These are phyloP conservation scores for Cladosporium cucumerinum DNA, from an alignment of 2,329 filamentous ascomycete genomes.

Conservation along the genomic window DNA sequence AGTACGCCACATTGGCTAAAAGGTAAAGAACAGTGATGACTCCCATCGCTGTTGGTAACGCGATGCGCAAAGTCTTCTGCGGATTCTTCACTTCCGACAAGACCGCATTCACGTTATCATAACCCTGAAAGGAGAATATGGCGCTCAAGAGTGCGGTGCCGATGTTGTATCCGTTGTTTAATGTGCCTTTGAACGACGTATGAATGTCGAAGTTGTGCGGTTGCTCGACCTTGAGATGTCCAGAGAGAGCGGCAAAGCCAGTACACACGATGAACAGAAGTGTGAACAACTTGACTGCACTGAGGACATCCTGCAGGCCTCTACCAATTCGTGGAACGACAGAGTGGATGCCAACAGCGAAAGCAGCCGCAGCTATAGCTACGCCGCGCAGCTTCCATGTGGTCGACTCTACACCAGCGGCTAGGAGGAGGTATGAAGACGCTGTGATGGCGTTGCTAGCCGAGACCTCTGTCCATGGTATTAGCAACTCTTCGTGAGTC, in stretches of 20 bases:
- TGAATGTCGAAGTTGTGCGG: background rate
- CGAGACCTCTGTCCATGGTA: background rate
- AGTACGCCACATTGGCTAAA: slow-evolving; percentile 62
- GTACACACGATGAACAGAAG: background rate
- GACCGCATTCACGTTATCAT: slow-evolving; percentile 65
- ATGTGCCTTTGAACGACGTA: background rate
- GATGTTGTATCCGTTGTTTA: slow-evolving; percentile 63
- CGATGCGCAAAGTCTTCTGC: slow-evolving; percentile 60
- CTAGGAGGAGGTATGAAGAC: background rate
- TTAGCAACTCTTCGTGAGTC: background rate
- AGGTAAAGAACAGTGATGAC: slow-evolving; percentile 61
- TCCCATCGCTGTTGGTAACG: slow-evolving; percentile 48
- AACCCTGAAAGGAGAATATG: slow-evolving; percentile 64
- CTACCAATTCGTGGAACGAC: background rate
- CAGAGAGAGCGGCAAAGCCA: background rate
- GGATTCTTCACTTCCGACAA: slow-evolving; percentile 68
- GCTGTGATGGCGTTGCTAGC: background rate
- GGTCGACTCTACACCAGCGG: background rate
- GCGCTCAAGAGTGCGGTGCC: slow-evolving; percentile 64
- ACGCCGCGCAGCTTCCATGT: background rate
- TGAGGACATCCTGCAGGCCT: background rate
- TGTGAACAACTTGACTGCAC: background rate
- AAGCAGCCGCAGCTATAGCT: background rate
- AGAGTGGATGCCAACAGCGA: background rate
- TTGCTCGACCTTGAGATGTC: background rate